Percentiles rank a stretch among this genome's conserved stretches.
These are phyloP conservation scores for Dactylella cylindrospora DNA, from an alignment of 2,329 filamentous ascomycete species.

Conservation along the genomic window DNA sequence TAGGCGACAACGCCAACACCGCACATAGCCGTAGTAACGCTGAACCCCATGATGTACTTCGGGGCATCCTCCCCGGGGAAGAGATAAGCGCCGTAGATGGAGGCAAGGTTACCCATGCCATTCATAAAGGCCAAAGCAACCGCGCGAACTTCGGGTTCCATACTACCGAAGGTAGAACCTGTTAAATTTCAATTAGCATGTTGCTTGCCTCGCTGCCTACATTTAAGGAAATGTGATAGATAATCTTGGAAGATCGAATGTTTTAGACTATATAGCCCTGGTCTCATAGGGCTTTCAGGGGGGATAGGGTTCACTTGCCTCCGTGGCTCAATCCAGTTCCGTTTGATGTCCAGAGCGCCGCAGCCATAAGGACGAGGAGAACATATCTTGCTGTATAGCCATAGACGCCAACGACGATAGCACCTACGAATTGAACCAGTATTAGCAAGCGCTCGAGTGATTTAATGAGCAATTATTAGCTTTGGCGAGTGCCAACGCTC, in stretches of 20 bases:
- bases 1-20: slow-evolving; percentile 50
- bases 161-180: slow-evolving; percentile 57
- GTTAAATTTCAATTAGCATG: slow-evolving; percentile 40
- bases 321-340: slow-evolving; percentile 58
- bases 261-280: no score
- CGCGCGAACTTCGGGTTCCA: slow-evolving; percentile 58
- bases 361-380: slow-evolving; percentile 61
- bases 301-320: not conserved
- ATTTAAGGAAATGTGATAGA: not conserved
- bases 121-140: slow-evolving; percentile 60
- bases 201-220: not conserved
- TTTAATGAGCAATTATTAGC: not conserved
- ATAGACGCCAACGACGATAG: slow-evolving; percentile 55
- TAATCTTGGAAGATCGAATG: not conserved
- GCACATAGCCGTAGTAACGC: slow-evolving; percentile 52
- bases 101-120: slow-evolving; percentile 59
- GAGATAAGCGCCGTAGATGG: slow-evolving; percentile 61
- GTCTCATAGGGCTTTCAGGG: no score
- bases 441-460: not conserved
- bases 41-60: slow-evolving; percentile 57
- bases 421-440: no score
- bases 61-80: slow-evolving; percentile 58
- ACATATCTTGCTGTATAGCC: slow-evolving; percentile 60
- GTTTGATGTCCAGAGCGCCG: slow-evolving; percentile 60
- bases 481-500: no score